These are phyloP conservation scores for Ophiocordyceps camponoti-leonardi DNA, from an alignment of 2,329 filamentous ascomycete genomes.

Conservation along the genomic window DNA sequence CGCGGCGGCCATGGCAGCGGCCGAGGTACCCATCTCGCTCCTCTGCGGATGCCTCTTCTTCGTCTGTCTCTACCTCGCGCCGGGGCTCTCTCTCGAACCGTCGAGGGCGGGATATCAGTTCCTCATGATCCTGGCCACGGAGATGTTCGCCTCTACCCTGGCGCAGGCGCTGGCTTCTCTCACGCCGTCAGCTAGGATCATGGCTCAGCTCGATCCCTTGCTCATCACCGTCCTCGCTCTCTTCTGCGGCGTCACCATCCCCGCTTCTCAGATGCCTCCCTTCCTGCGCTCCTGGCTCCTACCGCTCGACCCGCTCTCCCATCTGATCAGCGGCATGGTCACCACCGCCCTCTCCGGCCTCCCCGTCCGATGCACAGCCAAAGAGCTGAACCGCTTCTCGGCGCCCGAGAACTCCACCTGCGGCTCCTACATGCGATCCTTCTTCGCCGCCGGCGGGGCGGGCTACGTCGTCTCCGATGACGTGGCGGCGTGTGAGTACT, in stretches of 20 bases:
- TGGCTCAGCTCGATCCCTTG: conserved; percentile 65
- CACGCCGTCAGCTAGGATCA: conserved; percentile 64
- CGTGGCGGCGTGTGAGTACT: conserved; percentile 59
- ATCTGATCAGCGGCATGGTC: conserved; percentile 65
- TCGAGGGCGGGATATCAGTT: conserved; percentile 71
- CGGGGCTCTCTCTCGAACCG: conserved; percentile 47
- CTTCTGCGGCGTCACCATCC: conserved; percentile 78
- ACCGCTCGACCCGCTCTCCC: conserved; percentile 68
- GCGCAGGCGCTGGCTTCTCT: conserved; percentile 61
- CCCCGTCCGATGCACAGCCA: conserved; percentile 38
- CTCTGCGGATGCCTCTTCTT: conserved; percentile 70
- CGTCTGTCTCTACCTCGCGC: conserved; percentile 70
- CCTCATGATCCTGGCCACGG: conserved; percentile 67
- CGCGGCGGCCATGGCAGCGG: conserved; percentile 57
- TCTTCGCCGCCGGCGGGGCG: conserved; percentile 48
- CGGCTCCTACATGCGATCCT: conserved; percentile 57
- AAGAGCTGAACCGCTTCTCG: conserved; percentile 51
- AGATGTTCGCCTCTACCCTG: conserved; percentile 69
- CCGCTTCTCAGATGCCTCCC: conserved; percentile 55
- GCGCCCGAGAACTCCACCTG: conserved; percentile 51
- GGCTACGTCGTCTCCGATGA: conserved; percentile 56
- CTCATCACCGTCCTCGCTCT: conserved; percentile 68
- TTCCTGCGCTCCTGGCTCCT: conserved; percentile 75
- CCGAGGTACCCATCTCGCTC: conserved; percentile 71
- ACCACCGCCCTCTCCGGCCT: conserved; percentile 57